phyloP scores from a whole-genome alignment of 2,329 filamentous ascomycete species.

The Aspergillus caelatus region DNA sequence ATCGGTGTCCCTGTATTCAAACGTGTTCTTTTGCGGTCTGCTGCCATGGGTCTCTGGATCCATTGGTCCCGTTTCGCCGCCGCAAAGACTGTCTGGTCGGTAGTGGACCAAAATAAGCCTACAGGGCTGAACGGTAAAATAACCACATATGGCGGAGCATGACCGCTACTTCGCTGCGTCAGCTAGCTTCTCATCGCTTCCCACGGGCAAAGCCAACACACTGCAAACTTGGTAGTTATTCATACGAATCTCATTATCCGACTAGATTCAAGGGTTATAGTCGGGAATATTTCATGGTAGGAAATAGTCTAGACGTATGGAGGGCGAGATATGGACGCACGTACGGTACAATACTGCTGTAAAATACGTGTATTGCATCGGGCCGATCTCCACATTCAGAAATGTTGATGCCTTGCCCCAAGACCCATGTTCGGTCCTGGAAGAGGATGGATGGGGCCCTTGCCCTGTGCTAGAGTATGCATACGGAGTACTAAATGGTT shows the following conservation, averaged over 20 bases:
- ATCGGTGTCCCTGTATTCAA: constrained; percentile 15
- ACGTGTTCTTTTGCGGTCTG: constrained; percentile 29
- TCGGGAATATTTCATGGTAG: background rate
- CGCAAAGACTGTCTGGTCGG: constrained; percentile 11
- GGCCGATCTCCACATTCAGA: constrained; percentile 10
- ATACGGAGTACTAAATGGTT: background rate
- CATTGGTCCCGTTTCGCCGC: constrained; percentile 8
- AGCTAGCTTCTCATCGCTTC: background rate
- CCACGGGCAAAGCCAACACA: background rate
- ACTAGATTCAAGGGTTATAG: background rate
- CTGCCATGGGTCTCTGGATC: constrained; percentile 13
- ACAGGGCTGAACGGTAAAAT: constrained; percentile 26
- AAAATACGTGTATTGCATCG: background rate
- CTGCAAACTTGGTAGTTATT: too few relatives aligned
- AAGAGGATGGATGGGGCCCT: background rate
- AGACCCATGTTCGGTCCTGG: constrained; percentile 3
- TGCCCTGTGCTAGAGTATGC: background rate
- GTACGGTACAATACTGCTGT: background rate
- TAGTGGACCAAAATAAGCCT: constrained; percentile 11
- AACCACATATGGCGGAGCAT: constrained; percentile 4
- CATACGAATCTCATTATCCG: background rate
- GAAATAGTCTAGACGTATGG: background rate
- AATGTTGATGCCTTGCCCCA: constrained; percentile 18
- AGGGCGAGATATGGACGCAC: background rate
- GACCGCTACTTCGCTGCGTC: background rate